Percentiles rank a stretch among this genome's conserved stretches.
Evolutionary conservation across 371 early-diverging fungal genomes (phyloP).

Genomic region (Apophysomyces variabilis): DNA sequence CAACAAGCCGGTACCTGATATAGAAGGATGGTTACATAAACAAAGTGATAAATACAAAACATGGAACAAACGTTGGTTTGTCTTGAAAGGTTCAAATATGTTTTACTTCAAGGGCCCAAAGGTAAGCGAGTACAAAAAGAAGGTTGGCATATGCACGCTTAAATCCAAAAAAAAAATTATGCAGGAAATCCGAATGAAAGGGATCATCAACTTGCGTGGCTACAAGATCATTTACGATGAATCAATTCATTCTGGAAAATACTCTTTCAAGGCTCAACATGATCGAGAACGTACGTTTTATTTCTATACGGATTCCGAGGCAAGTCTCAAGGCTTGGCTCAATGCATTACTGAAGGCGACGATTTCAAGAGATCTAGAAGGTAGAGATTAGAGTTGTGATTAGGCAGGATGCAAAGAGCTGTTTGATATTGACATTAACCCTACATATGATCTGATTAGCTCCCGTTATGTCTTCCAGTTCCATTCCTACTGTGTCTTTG

Average conservation of each 20-base stretch:
- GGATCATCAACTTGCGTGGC: conserved; percentile 60
- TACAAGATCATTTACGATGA: conserved; percentile 63
- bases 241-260: conserved; percentile 68
- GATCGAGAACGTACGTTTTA: conserved; percentile 65
- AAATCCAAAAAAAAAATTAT: background rate
- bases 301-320: conserved; percentile 66
- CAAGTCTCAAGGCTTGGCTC: conserved; percentile 63
- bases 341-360: conserved; percentile 76
- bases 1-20: conserved; percentile 42
- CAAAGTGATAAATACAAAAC: conserved; percentile 67
- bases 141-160: no score
- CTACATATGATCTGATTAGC: conserved; percentile 25
- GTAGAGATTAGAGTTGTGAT: conserved; percentile 43
- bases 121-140: conserved; percentile 15
- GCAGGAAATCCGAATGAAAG: conserved; percentile 59
- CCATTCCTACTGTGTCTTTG: conserved; percentile 65
- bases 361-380: conserved; percentile 60
- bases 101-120: conserved; percentile 68
- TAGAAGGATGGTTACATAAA: conserved; percentile 71
- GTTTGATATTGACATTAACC: background rate
- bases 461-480: conserved; percentile 72
- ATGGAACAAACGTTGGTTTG: conserved; percentile 75
- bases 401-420: background rate
- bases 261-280: conserved; percentile 71
- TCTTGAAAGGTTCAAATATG: conserved; percentile 62